These are phyloP conservation scores for Ophiosphaerella herpotricha DNA, from an alignment of 2,329 filamentous ascomycete genomes.

Conservation along the genomic window DNA sequence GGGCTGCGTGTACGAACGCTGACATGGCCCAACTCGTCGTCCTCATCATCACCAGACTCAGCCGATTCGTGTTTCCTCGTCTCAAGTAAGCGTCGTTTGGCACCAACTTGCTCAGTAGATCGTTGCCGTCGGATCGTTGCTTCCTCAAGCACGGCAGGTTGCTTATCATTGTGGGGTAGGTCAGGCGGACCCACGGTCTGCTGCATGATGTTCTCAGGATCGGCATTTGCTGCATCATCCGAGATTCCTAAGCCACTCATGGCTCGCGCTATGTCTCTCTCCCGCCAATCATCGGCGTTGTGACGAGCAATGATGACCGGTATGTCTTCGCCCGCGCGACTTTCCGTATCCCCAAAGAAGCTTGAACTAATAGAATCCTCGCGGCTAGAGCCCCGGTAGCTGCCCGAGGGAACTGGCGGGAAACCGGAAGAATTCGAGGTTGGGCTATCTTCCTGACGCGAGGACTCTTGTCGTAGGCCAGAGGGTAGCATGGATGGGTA, in stretches of 20 bases:
- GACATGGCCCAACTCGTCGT: conserved; percentile 77
- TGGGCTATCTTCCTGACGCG: conserved; percentile 76
- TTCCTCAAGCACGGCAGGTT: conserved; percentile 62
- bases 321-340: conserved; percentile 72
- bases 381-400: conserved; percentile 77
- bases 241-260: conserved; percentile 76
- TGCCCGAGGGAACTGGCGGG: conserved; percentile 70
- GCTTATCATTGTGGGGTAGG: conserved; percentile 55
- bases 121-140: conserved; percentile 62
- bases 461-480: conserved; percentile 66
- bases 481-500: conserved; percentile 59
- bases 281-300: conserved; percentile 76
- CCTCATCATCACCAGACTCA: conserved; percentile 93
- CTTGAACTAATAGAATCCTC: conserved; percentile 89
- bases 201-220: conserved; percentile 36
- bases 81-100: conserved; percentile 76
- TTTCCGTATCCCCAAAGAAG: conserved; percentile 84
- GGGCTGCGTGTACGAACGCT: conserved; percentile 57
- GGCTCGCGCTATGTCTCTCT: conserved; percentile 55
- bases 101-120: conserved; percentile 73
- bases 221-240: conserved; percentile 59
- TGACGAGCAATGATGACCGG: conserved; percentile 76
- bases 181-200: conserved; percentile 42
- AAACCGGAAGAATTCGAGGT: conserved; percentile 79
- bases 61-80: conserved; percentile 73